Evolutionary conservation across 2,329 filamentous ascomycete species (phyloP), one percentile per base, ranked within the genome.

Genomic region (Diplodia corticola): DNA sequence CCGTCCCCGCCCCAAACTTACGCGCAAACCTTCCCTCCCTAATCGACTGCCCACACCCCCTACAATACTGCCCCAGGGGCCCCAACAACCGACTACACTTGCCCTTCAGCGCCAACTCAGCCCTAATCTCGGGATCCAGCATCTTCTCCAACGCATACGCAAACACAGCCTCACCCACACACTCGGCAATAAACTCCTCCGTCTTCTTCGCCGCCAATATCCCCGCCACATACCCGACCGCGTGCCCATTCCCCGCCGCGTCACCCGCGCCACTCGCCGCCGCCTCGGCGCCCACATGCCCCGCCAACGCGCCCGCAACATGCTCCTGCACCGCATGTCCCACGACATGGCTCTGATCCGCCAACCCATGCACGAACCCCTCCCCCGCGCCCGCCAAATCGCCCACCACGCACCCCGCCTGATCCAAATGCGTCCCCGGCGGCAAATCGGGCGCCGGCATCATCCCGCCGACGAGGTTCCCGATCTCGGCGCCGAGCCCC

Each of bases 131-230:
- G 17, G 57, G 57, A 49, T 61, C 57, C 57, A 61, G n/a, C 57
- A 61, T 10, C 57, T 61, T 61, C 57, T 61, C 57, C 40, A 49
- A 24, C 28, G 57, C 57, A 49, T 61, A 61, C 57, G 40, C 57
- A 33, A 61, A 49, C 44, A 61, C 57, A 2, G 44, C 57, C 57
- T 61, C 57, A 1, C 57, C 57, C 40, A 61, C 57, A 1, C 9
- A 13, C 57, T 61, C 57, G 0, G 57, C 57, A 35, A 61, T 61
- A 26, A 61, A 61, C 28, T 61, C 57, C 57, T 61, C 57, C 57
- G 57, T 49, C 57, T 61, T 61, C 57, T 49, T 61, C 57, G 57
- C 57, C 57, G 57, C 57, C 57, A 61, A n/a, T 15, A 61, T 35
- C 5, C 57, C 57, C 57, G 57, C 57, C 57, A 61, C 57, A 6